Evolutionary conservation across 2,329 filamentous ascomycete species (phyloP).

Genomic region (Whalleya microplaca): DNA sequence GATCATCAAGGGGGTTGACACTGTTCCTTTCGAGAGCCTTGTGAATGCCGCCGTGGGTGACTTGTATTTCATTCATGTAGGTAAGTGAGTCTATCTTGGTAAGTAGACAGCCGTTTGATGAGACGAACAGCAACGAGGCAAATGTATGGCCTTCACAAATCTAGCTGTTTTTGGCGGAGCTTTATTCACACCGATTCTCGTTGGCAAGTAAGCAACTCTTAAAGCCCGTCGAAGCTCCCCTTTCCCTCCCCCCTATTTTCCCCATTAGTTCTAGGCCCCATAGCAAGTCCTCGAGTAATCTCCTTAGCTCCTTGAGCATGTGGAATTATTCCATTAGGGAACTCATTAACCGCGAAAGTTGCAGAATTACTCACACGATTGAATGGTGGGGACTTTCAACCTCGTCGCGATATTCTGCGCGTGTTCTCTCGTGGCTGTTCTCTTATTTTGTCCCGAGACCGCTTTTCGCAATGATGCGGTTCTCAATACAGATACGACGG

Average conservation of each 20-base stretch:
- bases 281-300: neutral
- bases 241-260: too few species aligned
- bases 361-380: conserved; percentile 67
- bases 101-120: neutral
- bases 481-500: conserved; percentile 71
- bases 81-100: conserved; percentile 32
- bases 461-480: conserved; percentile 69
- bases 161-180: conserved; percentile 60
- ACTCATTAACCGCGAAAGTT: neutral
- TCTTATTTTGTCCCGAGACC: conserved; percentile 85
- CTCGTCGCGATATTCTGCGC: conserved; percentile 84
- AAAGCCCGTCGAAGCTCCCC: neutral
- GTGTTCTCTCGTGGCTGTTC: conserved; percentile 68
- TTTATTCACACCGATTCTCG: conserved; percentile 81
- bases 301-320: neutral
- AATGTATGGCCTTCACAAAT: conserved; percentile 81
- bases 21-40: conserved; percentile 87
- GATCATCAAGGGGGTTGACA: conserved; percentile 82
- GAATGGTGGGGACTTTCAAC: conserved; percentile 87
- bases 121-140: conserved; percentile 65
- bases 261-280: too few species aligned
- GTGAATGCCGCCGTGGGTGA: conserved; percentile 90
- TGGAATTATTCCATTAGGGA: neutral
- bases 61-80: conserved; percentile 84
- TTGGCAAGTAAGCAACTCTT: conserved; percentile 60